Conservation (phyloP, 1,139 yeast genomes). For the Debaryomyces sp. region DNA sequence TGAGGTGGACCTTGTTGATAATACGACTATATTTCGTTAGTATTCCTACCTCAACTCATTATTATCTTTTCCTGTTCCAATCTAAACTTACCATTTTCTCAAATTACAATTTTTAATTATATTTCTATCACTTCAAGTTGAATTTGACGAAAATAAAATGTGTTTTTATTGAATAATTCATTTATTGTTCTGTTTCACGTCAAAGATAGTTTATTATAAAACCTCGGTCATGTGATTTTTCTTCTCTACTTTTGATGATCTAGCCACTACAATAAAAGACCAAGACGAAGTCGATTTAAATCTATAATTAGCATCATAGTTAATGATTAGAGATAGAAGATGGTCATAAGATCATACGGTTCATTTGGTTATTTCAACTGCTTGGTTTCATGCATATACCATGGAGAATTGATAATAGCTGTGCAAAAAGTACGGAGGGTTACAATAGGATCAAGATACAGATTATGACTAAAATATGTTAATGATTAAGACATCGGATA, state of each 20-base stretch:
- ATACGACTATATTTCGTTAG: constrained; percentile 11
- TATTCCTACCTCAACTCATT: not conserved
- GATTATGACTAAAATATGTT: not conserved
- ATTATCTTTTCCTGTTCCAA: not conserved
- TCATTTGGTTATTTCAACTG: not conserved
- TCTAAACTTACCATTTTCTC: constrained; percentile 3
- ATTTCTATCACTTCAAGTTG: not conserved
- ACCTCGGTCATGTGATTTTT: not conserved
- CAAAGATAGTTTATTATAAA: not conserved
- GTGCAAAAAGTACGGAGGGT: not conserved
- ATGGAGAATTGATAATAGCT: not conserved
- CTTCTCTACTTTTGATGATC: not conserved
- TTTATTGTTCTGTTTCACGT: not conserved
- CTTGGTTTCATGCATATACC: not conserved
- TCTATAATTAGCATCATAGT: not conserved
- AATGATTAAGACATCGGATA: not conserved
- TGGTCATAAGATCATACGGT: not conserved
- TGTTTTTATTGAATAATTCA: not conserved
- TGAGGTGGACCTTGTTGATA: constrained; percentile 42
- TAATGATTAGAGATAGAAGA: not conserved
- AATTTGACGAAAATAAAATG: not conserved
- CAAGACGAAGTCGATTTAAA: not conserved
- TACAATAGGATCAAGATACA: not conserved
- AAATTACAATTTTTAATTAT: not conserved
- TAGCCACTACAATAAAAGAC: not conserved